phyloP scores from a whole-genome alignment of 75 land plant species.

The Sequoia sempervirens region DNA sequence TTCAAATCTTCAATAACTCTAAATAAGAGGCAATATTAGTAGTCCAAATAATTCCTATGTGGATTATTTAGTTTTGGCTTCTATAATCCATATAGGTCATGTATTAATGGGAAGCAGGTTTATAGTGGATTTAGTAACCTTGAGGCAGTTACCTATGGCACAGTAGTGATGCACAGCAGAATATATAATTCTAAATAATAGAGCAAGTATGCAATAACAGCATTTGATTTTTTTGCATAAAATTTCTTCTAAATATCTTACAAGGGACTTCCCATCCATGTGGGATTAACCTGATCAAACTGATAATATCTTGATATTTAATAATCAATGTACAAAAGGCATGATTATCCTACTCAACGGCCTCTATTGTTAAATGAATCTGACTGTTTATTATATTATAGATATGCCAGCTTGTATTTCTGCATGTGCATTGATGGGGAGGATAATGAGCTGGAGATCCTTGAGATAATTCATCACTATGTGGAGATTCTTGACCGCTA shows the following conservation, averaged over 20 bases:
- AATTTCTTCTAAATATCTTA: neutral
- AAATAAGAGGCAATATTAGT: no score
- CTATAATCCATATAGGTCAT: neutral
- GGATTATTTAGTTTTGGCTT: neutral
- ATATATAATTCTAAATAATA: neutral
- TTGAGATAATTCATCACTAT: constrained; percentile 93
- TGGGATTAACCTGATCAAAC: neutral
- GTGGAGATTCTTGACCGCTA: constrained; percentile 96
- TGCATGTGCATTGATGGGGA: constrained; percentile 97
- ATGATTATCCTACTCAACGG: neutral
- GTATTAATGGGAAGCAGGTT: neutral
- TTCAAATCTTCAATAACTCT: no score
- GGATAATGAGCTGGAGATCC: constrained; percentile 88
- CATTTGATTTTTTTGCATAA: neutral
- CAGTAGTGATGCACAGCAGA: neutral
- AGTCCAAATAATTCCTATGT: neutral
- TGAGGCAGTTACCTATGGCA: neutral
- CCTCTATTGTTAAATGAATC: neutral
- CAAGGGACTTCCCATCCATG: neutral
- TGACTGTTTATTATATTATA: constrained; percentile 19
- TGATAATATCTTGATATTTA: neutral
- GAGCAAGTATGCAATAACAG: neutral
- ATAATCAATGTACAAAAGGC: neutral
- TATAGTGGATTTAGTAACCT: neutral
- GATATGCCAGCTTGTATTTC: constrained; percentile 97